These are phyloP conservation scores for Dactylellina leptospora DNA, from an alignment of 2,329 filamentous ascomycete species.

Conservation along the genomic window DNA sequence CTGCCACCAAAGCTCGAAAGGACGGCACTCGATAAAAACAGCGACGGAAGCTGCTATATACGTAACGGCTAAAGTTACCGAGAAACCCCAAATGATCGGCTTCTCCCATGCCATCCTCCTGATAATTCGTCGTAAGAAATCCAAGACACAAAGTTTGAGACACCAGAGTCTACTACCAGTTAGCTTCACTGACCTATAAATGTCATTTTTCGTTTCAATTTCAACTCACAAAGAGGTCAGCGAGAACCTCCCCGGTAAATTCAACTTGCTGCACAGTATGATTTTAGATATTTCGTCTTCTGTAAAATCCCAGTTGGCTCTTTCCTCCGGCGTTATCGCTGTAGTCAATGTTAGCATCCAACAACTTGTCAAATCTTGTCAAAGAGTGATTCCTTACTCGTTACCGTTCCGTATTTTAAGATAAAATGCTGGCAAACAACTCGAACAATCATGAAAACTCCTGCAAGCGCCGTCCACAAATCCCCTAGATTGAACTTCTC, in stretches of 20 bases:
- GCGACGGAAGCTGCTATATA: constrained; percentile 24
- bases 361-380: background rate
- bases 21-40: constrained; percentile 37
- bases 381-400: constrained; percentile 23
- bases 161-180: constrained; percentile 43
- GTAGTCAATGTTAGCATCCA: no score
- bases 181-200: no score
- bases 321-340: constrained; percentile 35
- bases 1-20: constrained; percentile 43
- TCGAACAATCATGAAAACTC: constrained; percentile 34
- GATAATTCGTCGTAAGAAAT: constrained; percentile 40
- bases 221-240: constrained; percentile 25
- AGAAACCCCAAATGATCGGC: constrained; percentile 31
- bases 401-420: constrained; percentile 37
- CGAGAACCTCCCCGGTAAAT: constrained; percentile 23
- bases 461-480: constrained; percentile 34
- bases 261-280: constrained; percentile 32
- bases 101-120: constrained; percentile 41
- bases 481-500: constrained; percentile 40
- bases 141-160: constrained; percentile 31
- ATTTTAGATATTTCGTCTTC: constrained; percentile 25
- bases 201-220: no score
- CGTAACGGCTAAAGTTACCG: constrained; percentile 12
- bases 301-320: constrained; percentile 28
- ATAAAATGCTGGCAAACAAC: constrained; percentile 37